Percentiles rank a stretch among this genome's conserved stretches.
Evolutionary conservation across 2,329 filamentous ascomycete species (phyloP).

Genomic region (Epichloe glyceriae): DNA sequence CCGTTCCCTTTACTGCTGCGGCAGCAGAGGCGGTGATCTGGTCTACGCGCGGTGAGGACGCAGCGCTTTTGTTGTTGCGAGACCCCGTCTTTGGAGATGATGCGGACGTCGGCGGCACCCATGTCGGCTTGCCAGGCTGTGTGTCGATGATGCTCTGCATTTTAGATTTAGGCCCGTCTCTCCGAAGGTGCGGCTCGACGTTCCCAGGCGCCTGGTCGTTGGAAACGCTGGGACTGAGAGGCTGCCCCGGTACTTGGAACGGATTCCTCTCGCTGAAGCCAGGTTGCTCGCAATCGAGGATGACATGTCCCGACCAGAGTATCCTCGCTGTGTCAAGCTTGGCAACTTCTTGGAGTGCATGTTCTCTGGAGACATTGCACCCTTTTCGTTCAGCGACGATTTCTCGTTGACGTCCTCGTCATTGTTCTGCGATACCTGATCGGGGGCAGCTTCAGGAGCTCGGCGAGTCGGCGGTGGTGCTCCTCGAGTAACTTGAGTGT

Average conservation of each 20-base stretch:
- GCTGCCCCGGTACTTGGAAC: constrained; percentile 51
- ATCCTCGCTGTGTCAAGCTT: constrained; percentile 28
- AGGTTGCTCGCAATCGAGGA: constrained; percentile 83
- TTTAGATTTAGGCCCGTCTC: constrained; percentile 35
- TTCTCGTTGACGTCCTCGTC: constrained; percentile 12
- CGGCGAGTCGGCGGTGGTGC: constrained; percentile 74
- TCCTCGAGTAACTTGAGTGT: constrained; percentile 76
- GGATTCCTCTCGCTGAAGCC: constrained; percentile 73
- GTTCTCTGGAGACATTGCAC: constrained; percentile 1
- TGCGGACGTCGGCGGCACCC: constrained; percentile 30
- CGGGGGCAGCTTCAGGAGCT: constrained; percentile 61
- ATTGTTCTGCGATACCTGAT: constrained; percentile 22
- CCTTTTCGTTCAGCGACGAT: constrained; percentile 15
- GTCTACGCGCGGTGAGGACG: constrained; percentile 16
- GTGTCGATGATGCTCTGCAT: constrained; percentile 45
- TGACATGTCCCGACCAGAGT: constrained; percentile 53
- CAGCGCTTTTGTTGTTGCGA: constrained; percentile 11
- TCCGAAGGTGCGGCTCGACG: constrained; percentile 43
- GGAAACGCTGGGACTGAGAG: constrained; percentile 59
- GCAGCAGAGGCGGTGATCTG: constrained; percentile 6
- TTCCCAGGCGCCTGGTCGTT: constrained; percentile 62
- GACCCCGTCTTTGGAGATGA: constrained; percentile 13
- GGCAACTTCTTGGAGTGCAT: constrained; percentile 13
- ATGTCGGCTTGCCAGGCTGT: constrained; percentile 37
- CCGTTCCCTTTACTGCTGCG: constrained; percentile 4